Evolutionary conservation across 441 rosid species (phyloP), one percentile per base, ranked within the genome.

Genomic region (Croton setiger): DNA sequence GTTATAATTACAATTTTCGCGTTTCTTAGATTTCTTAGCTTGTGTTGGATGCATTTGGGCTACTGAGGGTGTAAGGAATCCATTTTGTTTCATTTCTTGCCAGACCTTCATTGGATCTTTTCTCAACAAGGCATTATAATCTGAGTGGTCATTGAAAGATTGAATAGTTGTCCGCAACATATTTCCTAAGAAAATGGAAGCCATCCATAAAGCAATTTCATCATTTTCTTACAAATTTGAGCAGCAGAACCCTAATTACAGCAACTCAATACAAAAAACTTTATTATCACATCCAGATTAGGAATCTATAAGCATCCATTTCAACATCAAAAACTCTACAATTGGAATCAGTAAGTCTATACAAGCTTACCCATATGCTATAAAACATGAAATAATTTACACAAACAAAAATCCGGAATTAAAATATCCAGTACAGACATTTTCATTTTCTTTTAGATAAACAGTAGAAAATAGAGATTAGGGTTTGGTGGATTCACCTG

Each of bases 31-130:
- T 45, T 47, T 5, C 69, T 75, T 75, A 18, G 55, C 70, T 1
- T 77, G 82, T 7, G 45, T 59, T 2, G 82, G 1, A 27, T 27
- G 76, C 51, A 65, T 62, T 27, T 53, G 74, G 41, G 72, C 72
- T 43, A 60, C 69, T 47, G 79, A 60, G 15, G 78, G 57, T 3
- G 83, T 70, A 41, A 79, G 72, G 63, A 73, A 79, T 6, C 83
- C 76, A 3, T 79, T 79, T 64, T 71, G 64, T 52, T 79, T 79
- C 83, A 79, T 73, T 59, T 73, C 83, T 57, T 63, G 70, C 82
- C 82, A 79, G 39, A 74, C 57, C 72, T 33, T 73, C 61, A 79
- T 56, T 14, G 82, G 41, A 23, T 79, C 80, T 47, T 70, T 76
- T 70, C 72, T 58, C 21, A 15, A 47, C 21, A 47, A 47, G n/a